Conservation (phyloP, 2,329 filamentous ascomycete species). For the Lachnellula arida region DNA sequence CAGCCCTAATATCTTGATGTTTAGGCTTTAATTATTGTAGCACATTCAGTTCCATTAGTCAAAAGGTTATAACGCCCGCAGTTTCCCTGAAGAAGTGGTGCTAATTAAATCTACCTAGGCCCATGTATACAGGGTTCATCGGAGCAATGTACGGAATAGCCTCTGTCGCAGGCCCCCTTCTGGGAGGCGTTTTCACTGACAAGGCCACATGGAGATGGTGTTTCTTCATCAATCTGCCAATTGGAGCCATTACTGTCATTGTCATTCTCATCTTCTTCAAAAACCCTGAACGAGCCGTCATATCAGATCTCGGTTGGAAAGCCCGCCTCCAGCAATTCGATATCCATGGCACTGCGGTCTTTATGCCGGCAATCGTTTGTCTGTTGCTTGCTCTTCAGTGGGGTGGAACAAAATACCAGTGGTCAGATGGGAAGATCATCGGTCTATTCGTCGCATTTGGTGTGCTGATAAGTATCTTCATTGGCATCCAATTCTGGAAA, state of each 20-base stretch:
- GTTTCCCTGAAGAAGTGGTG: conserved; percentile 1
- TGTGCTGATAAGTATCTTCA: conserved; percentile 6
- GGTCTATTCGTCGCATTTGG: conserved; percentile 11
- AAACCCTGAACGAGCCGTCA: conserved; percentile 10
- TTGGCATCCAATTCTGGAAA: conserved; percentile 12
- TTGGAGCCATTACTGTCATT: conserved; percentile 32
- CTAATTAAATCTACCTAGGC: not conserved
- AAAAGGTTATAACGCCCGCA: conserved; percentile 23
- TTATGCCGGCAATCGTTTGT: conserved; percentile 31
- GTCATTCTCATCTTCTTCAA: conserved; percentile 39
- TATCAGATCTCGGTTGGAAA: conserved; percentile 13
- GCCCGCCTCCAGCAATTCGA: conserved; percentile 29
- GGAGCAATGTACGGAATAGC: conserved; percentile 31
- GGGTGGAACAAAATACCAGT: conserved; percentile 35
- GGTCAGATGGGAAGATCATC: conserved; percentile 18
- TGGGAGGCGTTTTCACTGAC: conserved; percentile 31
- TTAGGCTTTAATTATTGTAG: conserved; percentile 30
- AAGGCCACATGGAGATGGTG: conserved; percentile 30
- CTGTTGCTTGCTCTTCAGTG: conserved; percentile 31
- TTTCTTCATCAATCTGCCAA: conserved; percentile 30
- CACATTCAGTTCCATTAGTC: conserved; percentile 24
- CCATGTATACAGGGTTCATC: conserved; percentile 22
- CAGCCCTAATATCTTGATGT: no score
- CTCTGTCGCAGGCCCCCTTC: conserved; percentile 30
- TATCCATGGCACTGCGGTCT: conserved; percentile 30